Base-by-base conservation (phyloP, 257 asterid species). In the Petunia secreta region DNA sequence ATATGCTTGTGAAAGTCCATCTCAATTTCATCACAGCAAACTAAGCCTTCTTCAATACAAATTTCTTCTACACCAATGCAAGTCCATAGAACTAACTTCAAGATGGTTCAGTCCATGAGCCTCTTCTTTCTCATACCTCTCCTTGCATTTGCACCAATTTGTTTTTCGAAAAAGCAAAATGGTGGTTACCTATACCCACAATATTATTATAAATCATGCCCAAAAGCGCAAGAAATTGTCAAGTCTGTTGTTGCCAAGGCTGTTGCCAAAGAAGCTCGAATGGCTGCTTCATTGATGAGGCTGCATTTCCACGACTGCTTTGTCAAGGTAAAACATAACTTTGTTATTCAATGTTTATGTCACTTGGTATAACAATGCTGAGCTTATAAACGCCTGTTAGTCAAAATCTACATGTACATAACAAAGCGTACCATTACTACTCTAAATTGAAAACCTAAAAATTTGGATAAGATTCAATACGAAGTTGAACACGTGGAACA, bases 291-390 rank as follows among this genome's bases (percentile, higher is more conserved):
- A 2, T 86, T 89, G 10, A 41, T 89, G 4, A 85, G 94, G 82
- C 87, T 90, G 6, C 92, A 90, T 67, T 90, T 90, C 13, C 94
- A 90, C 6, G 92, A 89, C 79, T 90, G 90, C 63, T 87, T 90
- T 48, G 94, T 86, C 53, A 81, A 85, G 86, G 92, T 88, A 77
- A 40, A 65, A 25, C 25, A 25, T 25, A 25, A 25, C 25, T 25
- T 25, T 25, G 25, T 36, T 36, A 0, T 62, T 0, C 10, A 2
- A 0, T 62, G 5, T 10, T 2, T 53, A 13, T 55, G 8, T 25
- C 25, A 25, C 25, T 25, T 25, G 25, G 25, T 25, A 25, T 25
- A 25, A 25, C 25, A 25, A 25, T 25, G 25, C 25, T 25, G 25
- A 25, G 25, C 25, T 25, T 25, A 25, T 25, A 25, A 25, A 25